phyloP scores from a whole-genome alignment of 2,329 filamentous ascomycete genomes.

The Fusarium tupiense region DNA sequence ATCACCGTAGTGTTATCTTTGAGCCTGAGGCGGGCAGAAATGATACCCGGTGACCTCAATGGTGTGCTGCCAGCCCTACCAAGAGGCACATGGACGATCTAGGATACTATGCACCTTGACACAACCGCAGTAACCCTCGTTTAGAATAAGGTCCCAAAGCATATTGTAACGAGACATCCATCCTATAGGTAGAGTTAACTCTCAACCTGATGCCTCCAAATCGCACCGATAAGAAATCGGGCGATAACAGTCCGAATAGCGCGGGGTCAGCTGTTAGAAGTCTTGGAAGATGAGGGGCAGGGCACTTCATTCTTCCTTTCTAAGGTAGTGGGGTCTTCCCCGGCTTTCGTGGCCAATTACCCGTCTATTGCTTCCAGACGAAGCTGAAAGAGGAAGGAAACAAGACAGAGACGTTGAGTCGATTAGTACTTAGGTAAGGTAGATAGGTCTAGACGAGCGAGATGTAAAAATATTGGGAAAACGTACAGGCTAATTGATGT shows the following conservation, averaged over 20 bases:
- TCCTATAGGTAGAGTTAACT: neutral
- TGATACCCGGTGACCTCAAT: slow-evolving; percentile 9
- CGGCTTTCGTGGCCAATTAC: neutral
- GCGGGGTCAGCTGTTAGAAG: slow-evolving; percentile 24
- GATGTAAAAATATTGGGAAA: neutral
- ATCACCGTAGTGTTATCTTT: slow-evolving; percentile 4
- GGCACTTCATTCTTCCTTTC: neutral
- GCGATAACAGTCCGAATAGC: slow-evolving; percentile 17
- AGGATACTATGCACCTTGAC: neutral
- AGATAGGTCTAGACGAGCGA: neutral
- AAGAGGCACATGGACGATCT: slow-evolving; percentile 2
- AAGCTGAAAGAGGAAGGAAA: slow-evolving; percentile 25
- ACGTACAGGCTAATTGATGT: neutral
- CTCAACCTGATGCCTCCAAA: neutral
- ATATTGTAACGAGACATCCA: neutral
- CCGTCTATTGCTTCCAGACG: neutral
- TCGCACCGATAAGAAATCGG: slow-evolving; percentile 18
- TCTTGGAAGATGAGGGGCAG: slow-evolving; percentile 29
- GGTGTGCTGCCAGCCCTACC: slow-evolving; percentile 4
- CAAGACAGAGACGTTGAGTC: slow-evolving; percentile 1
- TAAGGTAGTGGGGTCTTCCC: slow-evolving; percentile 17
- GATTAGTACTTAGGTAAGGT: neutral
- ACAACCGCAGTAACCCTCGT: neutral
- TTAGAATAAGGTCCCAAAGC: neutral
- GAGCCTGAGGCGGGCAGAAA: neutral